Base-by-base conservation (phyloP, 352 stramenopile genomes). In the Lagenidium giganteum region DNA sequence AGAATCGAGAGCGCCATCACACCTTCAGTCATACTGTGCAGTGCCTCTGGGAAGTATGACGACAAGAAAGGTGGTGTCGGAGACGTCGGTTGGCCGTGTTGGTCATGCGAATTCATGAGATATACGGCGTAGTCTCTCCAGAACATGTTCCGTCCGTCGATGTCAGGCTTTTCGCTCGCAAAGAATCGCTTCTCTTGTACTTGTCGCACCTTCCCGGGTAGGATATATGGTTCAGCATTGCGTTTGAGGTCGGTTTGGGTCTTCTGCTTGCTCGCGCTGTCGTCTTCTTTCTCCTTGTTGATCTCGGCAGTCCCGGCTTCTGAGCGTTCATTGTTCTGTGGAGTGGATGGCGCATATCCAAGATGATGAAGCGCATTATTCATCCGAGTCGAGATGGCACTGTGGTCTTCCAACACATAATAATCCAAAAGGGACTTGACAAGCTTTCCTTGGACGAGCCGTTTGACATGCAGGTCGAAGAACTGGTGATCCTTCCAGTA, bases 1-100 rank as follows among this genome's bases (percentile, higher is more conserved):
- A 85, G 36, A 22, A 85, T 57, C 8, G 64, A 51, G n/a, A 85
- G 28, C 4, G 69, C 67, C n/a, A 83, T 58, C n/a, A 83, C 21
- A 1, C 69, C 51, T 28, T 82, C 67, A 2, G 62, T 68, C 0
- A 78, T 42, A 0, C 51, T 66, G 3, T 25, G 25, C 16, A 72
- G 27, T 6, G 67, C 64, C 21, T 74, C 62, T 0, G 67, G 58
- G 20, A 83, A 80, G 28, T 74, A 66, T 2, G 57, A 61, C 5
- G 70, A 83, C 25, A 80, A 26, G 22, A 85, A 85, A 11, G 35
- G 39, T 1, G n/a, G 28, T 16, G 29, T 25, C 16, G 5, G n/a
- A n/a, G n/a, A 30, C 4, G 11, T 11, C 28, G 16, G 16, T 23
- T 6, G 9, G 26, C 22, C 21, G n/a, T 21, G 3, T 6, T 16